phyloP scores from a whole-genome alignment of 1,284 basidiomycete species.

The Malassezia sympodialis region DNA sequence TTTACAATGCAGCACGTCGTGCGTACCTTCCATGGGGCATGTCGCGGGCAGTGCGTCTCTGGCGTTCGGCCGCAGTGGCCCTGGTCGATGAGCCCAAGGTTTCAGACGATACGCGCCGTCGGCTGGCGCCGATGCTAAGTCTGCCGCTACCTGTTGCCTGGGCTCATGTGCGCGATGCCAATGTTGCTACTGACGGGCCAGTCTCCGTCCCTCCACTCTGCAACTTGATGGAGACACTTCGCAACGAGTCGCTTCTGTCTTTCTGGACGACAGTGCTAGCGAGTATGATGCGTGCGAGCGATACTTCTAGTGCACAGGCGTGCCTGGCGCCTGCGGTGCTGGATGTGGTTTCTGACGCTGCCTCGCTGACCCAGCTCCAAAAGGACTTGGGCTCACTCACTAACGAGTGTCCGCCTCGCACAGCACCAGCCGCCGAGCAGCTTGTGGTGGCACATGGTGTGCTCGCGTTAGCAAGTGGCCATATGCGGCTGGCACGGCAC shows the following conservation, averaged over 20 bases:
- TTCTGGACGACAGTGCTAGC: constrained; percentile 32
- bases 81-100: neutral
- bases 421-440: constrained; percentile 1
- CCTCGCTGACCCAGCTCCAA: neutral
- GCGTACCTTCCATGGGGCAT: neutral
- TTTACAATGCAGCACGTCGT: neutral
- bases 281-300: constrained; percentile 20
- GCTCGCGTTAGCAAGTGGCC: constrained; percentile 4
- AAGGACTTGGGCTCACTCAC: neutral
- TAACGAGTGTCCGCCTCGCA: neutral
- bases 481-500: neutral
- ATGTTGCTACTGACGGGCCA: neutral
- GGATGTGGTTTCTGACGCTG: constrained; percentile 7
- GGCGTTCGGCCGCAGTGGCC: constrained; percentile 9
- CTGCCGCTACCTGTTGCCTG: constrained; percentile 26
- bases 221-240: constrained; percentile 30
- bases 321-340: constrained; percentile 1
- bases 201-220: constrained; percentile 22
- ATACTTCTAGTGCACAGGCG: neutral
- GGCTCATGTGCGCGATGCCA: constrained; percentile 14
- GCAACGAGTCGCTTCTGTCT: constrained; percentile 22
- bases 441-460: constrained; percentile 6
- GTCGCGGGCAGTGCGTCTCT: neutral
- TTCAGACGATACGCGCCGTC: neutral
- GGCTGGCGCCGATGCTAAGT: constrained; percentile 26